A percentile compares a stretch with the other conserved stretches of the same genome.
phyloP scores from a whole-genome alignment of 257 asterid species.

The Cynanchum wilfordii region DNA sequence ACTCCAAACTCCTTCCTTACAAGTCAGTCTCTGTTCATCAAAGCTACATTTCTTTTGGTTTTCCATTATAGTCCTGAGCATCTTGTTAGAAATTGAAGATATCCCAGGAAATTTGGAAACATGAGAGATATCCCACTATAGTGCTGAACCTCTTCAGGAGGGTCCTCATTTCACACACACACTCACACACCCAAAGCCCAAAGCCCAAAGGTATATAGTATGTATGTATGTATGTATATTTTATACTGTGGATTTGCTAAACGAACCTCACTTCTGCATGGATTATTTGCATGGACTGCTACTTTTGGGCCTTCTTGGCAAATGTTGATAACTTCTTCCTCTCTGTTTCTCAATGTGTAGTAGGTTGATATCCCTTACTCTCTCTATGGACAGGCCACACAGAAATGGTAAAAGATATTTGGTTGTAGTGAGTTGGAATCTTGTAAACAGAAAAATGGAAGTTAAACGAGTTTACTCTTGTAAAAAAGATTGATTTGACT shows the following conservation, averaged over 20 bases:
- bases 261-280: too few relatives aligned
- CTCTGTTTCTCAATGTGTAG: neutral
- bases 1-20: neutral
- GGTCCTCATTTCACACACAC: neutral
- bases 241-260: too few relatives aligned
- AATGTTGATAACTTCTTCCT: neutral
- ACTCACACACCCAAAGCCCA: neutral
- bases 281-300: neutral
- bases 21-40: neutral
- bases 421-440: neutral
- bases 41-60: neutral
- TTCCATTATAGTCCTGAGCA: neutral
- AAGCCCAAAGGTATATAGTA: neutral
- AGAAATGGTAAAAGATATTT: neutral
- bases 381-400: neutral
- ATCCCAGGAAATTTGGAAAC: neutral
- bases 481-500: too few relatives aligned
- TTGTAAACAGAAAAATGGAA: too few relatives aligned
- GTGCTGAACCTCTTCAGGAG: neutral
- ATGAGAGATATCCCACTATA: neutral
- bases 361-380: neutral
- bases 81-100: neutral
- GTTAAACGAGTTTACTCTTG: too few relatives aligned
- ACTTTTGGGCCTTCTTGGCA: neutral
- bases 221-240: neutral